Evolutionary conservation across 116 monocot species (phyloP), one percentile per base, ranked within the genome.

Genomic region (Trichopus zeylanicus): DNA sequence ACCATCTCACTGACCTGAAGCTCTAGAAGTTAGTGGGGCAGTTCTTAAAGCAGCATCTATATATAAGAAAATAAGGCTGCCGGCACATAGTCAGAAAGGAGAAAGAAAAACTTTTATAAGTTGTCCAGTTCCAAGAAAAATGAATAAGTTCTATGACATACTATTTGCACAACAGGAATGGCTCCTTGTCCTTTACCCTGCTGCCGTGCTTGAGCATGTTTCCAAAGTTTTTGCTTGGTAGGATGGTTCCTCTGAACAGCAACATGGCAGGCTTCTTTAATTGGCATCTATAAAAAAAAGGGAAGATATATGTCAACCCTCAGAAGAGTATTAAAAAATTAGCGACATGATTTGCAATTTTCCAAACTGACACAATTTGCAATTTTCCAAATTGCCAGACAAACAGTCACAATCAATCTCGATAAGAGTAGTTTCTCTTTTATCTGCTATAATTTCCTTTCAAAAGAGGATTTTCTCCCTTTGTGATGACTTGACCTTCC

Each of bases 171-270:
- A 31, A 89, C 81, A 66, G 95, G 87, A 69, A 71, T 67, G 4
- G 78, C 72, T 48, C 86, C 83, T 66, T 72, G 62, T 57, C 81
- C 87, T 60, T 84, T 90, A 21, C 68, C 76, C 31, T 81, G 76
- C 15, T 95, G 95, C 12, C 95, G 70, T 57, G 95, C 81, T 62
- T 80, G 81, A 57, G 81, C 81, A 66, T 95, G 95, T 65, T 84
- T 95, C 95, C 95, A 95, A 7, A 87, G 81, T 35, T 84, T 86
- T 33, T 95, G 95, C 61, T 79, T 90, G 62, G 58, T 81, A 27
- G 95, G 91, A 67, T 78, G 74, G 65, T 78, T 90, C 62, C 73
- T 83, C 73, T 95, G 95, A 64, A 95, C 79, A 66, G 91, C 95
- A 51, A 78, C 89, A 76, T 89, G 89, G 38, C 89, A 89, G 18